Conservation (phyloP, 306 rosid species). For the Hippophae tibetana region DNA sequence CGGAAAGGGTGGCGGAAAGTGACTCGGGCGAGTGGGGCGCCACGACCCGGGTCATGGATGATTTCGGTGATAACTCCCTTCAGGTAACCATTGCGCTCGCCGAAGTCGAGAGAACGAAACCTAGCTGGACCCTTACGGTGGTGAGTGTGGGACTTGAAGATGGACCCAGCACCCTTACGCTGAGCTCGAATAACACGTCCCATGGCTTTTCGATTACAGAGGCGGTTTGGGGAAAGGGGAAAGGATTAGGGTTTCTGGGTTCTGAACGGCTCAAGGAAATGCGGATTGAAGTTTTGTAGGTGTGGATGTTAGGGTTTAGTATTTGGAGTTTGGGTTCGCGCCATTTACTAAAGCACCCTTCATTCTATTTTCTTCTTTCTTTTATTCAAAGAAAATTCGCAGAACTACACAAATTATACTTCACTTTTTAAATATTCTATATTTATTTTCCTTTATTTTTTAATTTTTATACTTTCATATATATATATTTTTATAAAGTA, state of each 20-base stretch:
- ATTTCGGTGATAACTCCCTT: constrained; percentile 64
- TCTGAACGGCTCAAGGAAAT: background rate
- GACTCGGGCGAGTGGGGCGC: constrained; percentile 73
- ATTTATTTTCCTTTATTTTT: too few relatives aligned
- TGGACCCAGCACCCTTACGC: constrained; percentile 82
- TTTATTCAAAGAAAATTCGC: too few relatives aligned
- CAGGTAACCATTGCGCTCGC: constrained; percentile 66
- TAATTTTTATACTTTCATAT: too few relatives aligned
- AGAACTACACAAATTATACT: too few relatives aligned
- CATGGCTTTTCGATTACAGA: constrained; percentile 18
- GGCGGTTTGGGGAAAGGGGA: background rate
- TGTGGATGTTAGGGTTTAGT: too few relatives aligned
- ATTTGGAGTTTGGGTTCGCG: too few relatives aligned
- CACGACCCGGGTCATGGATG: constrained; percentile 76
- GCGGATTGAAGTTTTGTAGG: background rate
- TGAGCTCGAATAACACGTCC: constrained; percentile 74
- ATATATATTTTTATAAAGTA: too few relatives aligned
- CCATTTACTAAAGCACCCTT: too few relatives aligned
- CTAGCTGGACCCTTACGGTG: constrained; percentile 76
- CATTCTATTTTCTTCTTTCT: too few relatives aligned
- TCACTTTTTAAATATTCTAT: too few relatives aligned
- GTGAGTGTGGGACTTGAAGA: constrained; percentile 74
- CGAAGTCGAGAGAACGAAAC: constrained; percentile 67
- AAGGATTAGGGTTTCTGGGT: background rate
- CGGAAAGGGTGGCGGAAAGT: constrained; percentile 66